Conservation (phyloP, 371 early-diverging fungal genomes). For the Mucor lusitanicus region DNA sequence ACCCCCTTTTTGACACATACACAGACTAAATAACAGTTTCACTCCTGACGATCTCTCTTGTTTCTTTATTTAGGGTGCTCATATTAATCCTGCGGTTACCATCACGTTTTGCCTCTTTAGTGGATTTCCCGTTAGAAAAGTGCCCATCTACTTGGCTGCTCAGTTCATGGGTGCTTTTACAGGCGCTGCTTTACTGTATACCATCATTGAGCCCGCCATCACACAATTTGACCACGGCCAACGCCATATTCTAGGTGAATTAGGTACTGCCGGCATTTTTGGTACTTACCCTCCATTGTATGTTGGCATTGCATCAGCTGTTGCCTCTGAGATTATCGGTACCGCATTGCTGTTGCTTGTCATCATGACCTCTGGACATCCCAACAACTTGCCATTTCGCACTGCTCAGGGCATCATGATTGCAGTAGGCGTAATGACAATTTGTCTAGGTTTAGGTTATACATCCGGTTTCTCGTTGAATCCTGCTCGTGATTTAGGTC, state of each 20-base stretch:
- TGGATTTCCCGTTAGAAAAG: slow-evolving; percentile 65
- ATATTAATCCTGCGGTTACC: slow-evolving; percentile 82
- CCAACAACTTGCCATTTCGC: slow-evolving; percentile 64
- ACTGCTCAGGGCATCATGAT: slow-evolving; percentile 66
- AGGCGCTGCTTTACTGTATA: slow-evolving; percentile 71
- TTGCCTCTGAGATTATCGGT: slow-evolving; percentile 77
- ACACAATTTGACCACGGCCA: slow-evolving; percentile 61
- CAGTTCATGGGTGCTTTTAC: slow-evolving; percentile 74
- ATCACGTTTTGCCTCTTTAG: slow-evolving; percentile 70
- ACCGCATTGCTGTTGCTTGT: slow-evolving; percentile 76
- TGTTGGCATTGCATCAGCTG: slow-evolving; percentile 62
- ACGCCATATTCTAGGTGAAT: slow-evolving; percentile 53
- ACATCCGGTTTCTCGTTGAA: slow-evolving; percentile 83
- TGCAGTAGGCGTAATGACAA: slow-evolving; percentile 52
- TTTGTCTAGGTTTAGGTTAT: slow-evolving; percentile 60
- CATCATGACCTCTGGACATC: slow-evolving; percentile 74
- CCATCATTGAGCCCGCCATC: slow-evolving; percentile 56
- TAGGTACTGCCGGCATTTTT: slow-evolving; percentile 75
- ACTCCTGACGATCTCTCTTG: slow-evolving; percentile 3
- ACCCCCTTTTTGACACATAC: background rate
- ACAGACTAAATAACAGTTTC: background rate
- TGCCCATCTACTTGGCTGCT: slow-evolving; percentile 61
- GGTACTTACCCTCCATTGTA: slow-evolving; percentile 64
- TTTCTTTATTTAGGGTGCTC: slow-evolving; percentile 61
- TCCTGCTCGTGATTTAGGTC: slow-evolving; percentile 90